Conservation (phyloP, 2,329 filamentous ascomycete species). For the Juglanconis juglandina region DNA sequence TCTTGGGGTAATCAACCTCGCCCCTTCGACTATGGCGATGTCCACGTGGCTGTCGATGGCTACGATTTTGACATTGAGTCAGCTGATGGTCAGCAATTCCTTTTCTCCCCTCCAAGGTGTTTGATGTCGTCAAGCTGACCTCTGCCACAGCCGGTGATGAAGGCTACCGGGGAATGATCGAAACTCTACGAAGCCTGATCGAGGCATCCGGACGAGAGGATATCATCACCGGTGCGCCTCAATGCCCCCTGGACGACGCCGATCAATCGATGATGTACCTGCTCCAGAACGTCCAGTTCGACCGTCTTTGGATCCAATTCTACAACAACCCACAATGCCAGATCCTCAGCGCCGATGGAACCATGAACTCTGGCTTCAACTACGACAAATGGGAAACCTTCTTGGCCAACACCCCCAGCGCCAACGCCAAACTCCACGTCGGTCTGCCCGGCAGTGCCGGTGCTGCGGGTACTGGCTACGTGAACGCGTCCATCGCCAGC, state of each 20-base stretch:
- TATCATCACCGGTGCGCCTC: constrained; percentile 37
- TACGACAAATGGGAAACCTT: constrained; percentile 33
- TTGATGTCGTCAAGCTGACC: neutral
- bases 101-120: neutral
- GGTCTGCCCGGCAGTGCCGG: constrained; percentile 32
- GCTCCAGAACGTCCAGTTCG: constrained; percentile 35
- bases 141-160: constrained; percentile 19
- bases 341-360: constrained; percentile 26
- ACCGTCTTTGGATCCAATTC: constrained; percentile 44
- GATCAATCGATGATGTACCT: constrained; percentile 43
- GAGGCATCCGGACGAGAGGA: constrained; percentile 14
- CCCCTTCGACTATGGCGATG: constrained; percentile 37
- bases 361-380: constrained; percentile 30
- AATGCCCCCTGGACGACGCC: constrained; percentile 36
- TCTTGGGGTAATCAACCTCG: constrained; percentile 28
- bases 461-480: constrained; percentile 27
- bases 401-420: constrained; percentile 30
- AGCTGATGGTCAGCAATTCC: constrained; percentile 20
- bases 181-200: constrained; percentile 20
- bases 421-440: constrained; percentile 35
- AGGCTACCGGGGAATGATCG: constrained; percentile 29
- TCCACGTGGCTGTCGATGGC: constrained; percentile 44
- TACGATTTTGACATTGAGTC: constrained; percentile 51
- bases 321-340: constrained; percentile 45
- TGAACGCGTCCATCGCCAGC: constrained; percentile 19